Percentiles rank a stretch among this genome's conserved stretches.
These are phyloP conservation scores for Penicillium olsonii DNA, from an alignment of 2,329 filamentous ascomycete species.

Conservation along the genomic window DNA sequence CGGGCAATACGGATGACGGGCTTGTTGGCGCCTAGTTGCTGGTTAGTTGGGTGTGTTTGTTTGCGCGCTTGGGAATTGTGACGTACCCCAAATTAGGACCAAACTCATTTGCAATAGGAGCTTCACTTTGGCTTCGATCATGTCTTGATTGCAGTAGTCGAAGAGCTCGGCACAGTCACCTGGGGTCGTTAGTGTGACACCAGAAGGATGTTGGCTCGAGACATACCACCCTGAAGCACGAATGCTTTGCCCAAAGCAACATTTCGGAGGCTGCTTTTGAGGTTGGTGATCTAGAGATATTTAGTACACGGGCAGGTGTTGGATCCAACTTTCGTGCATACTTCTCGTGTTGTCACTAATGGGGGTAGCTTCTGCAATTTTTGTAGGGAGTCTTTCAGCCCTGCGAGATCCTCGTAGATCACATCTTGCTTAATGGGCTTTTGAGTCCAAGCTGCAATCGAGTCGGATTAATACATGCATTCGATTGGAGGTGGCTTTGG, in stretches of 20 bases:
- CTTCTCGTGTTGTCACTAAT: conserved; percentile 50
- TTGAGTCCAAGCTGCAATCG: conserved; percentile 41
- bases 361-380: conserved; percentile 50
- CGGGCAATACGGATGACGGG: conserved; percentile 91
- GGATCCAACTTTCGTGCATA: conserved; percentile 16
- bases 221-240: conserved; percentile 79
- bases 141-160: conserved; percentile 86
- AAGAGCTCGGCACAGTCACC: conserved; percentile 93
- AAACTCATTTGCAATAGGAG: conserved; percentile 95
- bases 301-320: conserved; percentile 5
- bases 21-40: conserved; percentile 56
- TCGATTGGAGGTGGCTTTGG: background rate
- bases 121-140: conserved; percentile 96
- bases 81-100: conserved; percentile 80
- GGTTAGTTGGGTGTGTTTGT: conserved; percentile 3
- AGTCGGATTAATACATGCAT: too few relatives aligned
- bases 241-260: conserved; percentile 91
- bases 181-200: conserved; percentile 14
- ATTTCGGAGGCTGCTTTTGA: conserved; percentile 77
- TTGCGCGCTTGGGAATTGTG: conserved; percentile 25
- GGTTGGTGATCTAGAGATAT: conserved; percentile 62
- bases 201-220: background rate
- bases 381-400: conserved; percentile 40
- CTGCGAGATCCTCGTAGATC: conserved; percentile 45
- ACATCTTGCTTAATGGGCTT: conserved; percentile 52